Percentiles rank a stretch among this genome's conserved stretches.
Evolutionary conservation across 2,329 filamentous ascomycete genomes (phyloP).

Genomic region (Xylaria sp.): DNA sequence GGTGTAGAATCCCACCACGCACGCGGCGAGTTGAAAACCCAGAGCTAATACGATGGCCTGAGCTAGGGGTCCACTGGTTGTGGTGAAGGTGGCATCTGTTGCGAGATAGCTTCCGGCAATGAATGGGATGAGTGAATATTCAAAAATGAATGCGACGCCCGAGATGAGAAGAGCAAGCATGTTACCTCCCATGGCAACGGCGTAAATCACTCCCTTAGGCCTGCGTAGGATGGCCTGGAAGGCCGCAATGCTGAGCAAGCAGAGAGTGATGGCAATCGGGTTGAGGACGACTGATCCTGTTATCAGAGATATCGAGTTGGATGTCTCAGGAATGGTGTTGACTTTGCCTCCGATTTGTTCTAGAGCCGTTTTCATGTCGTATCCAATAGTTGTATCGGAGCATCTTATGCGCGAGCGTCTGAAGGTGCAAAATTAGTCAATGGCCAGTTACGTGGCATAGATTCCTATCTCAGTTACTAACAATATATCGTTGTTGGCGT

Average conservation of each 20-base stretch:
- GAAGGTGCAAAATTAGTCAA: not conserved
- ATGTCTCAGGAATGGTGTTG: not conserved
- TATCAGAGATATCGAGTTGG: constrained; percentile 17
- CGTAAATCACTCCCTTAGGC: constrained; percentile 11
- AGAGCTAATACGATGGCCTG: constrained; percentile 13
- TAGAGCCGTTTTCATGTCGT: constrained; percentile 11
- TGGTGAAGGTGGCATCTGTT: not conserved
- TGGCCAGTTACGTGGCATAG: not conserved
- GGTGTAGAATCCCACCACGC: constrained; percentile 30
- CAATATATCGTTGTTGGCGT: constrained; percentile 14
- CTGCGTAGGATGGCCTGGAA: constrained; percentile 20
- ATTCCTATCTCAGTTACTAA: constrained; percentile 3
- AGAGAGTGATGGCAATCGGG: constrained; percentile 19
- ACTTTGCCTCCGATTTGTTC: not conserved
- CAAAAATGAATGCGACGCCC: constrained; percentile 24
- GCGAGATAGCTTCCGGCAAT: constrained; percentile 1
- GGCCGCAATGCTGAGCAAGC: constrained; percentile 18
- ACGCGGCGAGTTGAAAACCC: constrained; percentile 19
- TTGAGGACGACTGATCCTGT: constrained; percentile 12
- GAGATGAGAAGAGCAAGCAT: constrained; percentile 23
- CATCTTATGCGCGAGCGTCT: constrained; percentile 1
- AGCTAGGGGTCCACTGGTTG: constrained; percentile 15
- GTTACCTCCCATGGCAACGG: constrained; percentile 12
- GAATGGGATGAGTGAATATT: constrained; percentile 11
- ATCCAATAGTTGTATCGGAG: constrained; percentile 7